A percentile compares a stretch with the other conserved stretches of the same genome.
phyloP scores from a whole-genome alignment of 345 rosid species.

The Brassica juncea region DNA sequence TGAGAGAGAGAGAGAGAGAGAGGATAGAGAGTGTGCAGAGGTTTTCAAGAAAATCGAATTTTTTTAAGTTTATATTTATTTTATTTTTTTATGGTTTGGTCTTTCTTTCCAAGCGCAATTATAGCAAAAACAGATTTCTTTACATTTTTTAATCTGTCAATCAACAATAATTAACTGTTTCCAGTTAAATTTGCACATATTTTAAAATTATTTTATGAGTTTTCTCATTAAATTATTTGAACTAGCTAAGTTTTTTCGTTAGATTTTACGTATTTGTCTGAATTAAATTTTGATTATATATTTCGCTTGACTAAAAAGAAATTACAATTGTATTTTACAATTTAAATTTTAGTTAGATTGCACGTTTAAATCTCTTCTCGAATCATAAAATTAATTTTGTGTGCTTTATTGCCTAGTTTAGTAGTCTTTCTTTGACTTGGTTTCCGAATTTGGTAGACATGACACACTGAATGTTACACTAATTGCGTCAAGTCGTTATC shows the following conservation, averaged over 20 bases:
- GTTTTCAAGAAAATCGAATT: slow-evolving; percentile 28
- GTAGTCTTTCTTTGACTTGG: background rate
- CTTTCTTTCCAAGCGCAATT: slow-evolving; percentile 1
- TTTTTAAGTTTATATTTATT: background rate
- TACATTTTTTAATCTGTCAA: background rate
- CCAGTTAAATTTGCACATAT: background rate
- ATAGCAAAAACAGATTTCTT: background rate
- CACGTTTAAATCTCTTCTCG: background rate
- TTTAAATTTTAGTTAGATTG: background rate
- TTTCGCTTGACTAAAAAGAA: background rate
- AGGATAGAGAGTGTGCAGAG: slow-evolving; percentile 14
- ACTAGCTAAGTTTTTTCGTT: background rate
- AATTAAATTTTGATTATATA: background rate
- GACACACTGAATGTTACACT: background rate
- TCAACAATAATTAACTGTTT: background rate
- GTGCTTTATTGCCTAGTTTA: background rate
- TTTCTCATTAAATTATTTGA: too few species aligned
- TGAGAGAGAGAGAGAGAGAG: slow-evolving; percentile 7
- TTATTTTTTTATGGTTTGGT: background rate
- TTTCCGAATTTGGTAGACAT: background rate
- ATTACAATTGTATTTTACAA: background rate
- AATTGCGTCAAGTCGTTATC: background rate
- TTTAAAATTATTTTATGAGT: background rate
- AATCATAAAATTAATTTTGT: background rate
- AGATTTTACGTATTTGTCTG: background rate